A percentile compares a stretch with the other conserved stretches of the same genome.
Evolutionary conservation across 169 alveolate species (phyloP).

Genomic region (Plasmodium berghei): DNA sequence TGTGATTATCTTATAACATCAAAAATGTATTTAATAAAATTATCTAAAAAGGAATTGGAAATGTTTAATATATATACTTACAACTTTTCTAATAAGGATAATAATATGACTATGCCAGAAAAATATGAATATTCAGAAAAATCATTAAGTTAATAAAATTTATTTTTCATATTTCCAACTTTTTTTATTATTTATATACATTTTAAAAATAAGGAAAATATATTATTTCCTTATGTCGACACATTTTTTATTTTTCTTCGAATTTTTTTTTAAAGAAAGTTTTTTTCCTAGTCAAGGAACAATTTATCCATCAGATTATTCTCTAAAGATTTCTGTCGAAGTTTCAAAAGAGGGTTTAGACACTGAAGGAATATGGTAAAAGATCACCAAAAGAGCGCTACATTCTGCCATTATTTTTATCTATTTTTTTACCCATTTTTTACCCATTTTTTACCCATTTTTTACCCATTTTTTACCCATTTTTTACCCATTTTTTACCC

Average conservation of each 20-base stretch:
- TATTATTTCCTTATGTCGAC: no score
- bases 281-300: slow-evolving; percentile 17
- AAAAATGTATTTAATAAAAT: slow-evolving; percentile 44
- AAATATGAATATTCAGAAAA: slow-evolving; percentile 49
- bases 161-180: no score
- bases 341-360: slow-evolving; percentile 20
- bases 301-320: slow-evolving; percentile 35
- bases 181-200: no score
- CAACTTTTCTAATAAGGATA: slow-evolving; percentile 36
- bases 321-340: slow-evolving; percentile 47
- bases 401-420: no score
- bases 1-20: slow-evolving; percentile 59
- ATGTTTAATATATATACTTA: slow-evolving; percentile 34
- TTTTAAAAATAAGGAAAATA: no score
- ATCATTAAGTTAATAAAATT: slow-evolving; percentile 23
- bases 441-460: no score
- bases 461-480: no score
- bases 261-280: slow-evolving; percentile 12
- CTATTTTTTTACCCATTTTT: no score
- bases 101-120: slow-evolving; percentile 12
- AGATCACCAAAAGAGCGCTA: neutral
- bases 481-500: no score
- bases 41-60: slow-evolving; percentile 21
- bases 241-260: no score
- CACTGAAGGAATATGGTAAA: slow-evolving; percentile 27